Conservation (phyloP, 1,284 basidiomycete genomes). For the Moesziomyces antarcticus region DNA sequence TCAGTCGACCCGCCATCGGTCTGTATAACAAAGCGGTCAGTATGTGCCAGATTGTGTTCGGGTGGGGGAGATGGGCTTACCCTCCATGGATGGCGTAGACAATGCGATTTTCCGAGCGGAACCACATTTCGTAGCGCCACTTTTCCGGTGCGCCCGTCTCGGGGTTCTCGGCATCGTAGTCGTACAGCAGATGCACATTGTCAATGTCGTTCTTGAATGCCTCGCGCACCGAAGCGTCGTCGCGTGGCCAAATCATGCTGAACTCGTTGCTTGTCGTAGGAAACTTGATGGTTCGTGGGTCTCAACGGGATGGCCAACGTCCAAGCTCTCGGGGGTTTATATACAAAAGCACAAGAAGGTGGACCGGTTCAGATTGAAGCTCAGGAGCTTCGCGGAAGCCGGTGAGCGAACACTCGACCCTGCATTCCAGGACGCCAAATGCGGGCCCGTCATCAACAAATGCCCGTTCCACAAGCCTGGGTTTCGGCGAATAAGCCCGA, state of each 20-base stretch:
- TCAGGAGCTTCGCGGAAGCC: too few relatives aligned
- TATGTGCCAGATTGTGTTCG: too few relatives aligned
- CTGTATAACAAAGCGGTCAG: not conserved
- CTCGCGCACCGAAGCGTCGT: slow-evolving; percentile 20
- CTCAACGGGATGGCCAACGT: too few relatives aligned
- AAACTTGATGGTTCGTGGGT: too few relatives aligned
- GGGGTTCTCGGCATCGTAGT: slow-evolving; percentile 53
- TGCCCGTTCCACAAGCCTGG: too few relatives aligned
- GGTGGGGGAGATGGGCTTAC: not conserved
- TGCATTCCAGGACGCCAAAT: too few relatives aligned
- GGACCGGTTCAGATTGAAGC: not conserved
- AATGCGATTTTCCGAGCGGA: slow-evolving; percentile 62
- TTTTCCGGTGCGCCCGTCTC: slow-evolving; percentile 50
- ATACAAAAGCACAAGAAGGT: too few relatives aligned
- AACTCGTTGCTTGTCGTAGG: too few relatives aligned
- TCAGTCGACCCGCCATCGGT: slow-evolving; percentile 64
- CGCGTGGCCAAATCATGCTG: slow-evolving; percentile 50
- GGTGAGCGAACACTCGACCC: too few relatives aligned
- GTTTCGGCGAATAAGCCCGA: not conserved
- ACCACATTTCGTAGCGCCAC: slow-evolving; percentile 66
- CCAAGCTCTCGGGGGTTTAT: too few relatives aligned
- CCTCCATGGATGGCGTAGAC: slow-evolving; percentile 65
- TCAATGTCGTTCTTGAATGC: slow-evolving; percentile 42
- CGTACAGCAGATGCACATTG: slow-evolving; percentile 45
- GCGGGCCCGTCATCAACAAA: too few relatives aligned